Percentiles rank a stretch among this genome's conserved stretches.
Conservation (phyloP, 805 yeast genomes). For the Peterozyma toletana region DNA sequence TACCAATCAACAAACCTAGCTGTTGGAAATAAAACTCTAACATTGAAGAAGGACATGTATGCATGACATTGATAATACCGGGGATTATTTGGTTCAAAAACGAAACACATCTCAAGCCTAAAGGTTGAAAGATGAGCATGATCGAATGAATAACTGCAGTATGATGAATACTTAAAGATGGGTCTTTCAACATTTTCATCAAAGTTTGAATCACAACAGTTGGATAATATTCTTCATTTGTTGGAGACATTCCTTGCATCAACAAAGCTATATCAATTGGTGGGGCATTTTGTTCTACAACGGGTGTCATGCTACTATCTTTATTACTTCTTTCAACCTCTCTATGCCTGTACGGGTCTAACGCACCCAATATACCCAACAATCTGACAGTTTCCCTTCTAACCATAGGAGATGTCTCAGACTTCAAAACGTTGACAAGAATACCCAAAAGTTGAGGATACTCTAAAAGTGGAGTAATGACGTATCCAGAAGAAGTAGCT, state of each 20-base stretch:
- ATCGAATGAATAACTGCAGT: conserved; percentile 92
- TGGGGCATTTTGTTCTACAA: conserved; percentile 77
- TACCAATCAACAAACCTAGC: conserved; percentile 66
- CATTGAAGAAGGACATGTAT: conserved; percentile 69
- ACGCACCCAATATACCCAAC: conserved; percentile 90
- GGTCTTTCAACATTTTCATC: conserved; percentile 78
- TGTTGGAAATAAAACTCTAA: conserved; percentile 87
- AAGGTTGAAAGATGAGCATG: conserved; percentile 80
- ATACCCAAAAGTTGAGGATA: conserved; percentile 85
- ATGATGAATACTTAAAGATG: conserved; percentile 80
- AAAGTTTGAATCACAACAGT: conserved; percentile 87
- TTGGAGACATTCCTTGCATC: conserved; percentile 92
- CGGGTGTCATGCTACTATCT: conserved; percentile 19
- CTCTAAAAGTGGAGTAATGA: conserved; percentile 85
- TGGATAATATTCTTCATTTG: conserved; percentile 88
- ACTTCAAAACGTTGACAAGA: conserved; percentile 71
- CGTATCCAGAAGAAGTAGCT: conserved; percentile 89
- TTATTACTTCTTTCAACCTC: conserved; percentile 65
- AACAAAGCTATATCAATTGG: conserved; percentile 84
- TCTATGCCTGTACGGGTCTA: conserved; percentile 93
- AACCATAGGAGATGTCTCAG: conserved; percentile 67
- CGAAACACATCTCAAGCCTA: conserved; percentile 86
- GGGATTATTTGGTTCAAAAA: conserved; percentile 84
- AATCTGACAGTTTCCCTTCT: conserved; percentile 85
- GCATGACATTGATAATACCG: conserved; percentile 80